A percentile compares a stretch with the other conserved stretches of the same genome.
phyloP scores from a whole-genome alignment of 768 basidiomycete species.

The Tylopilus rubrobrunneus region DNA sequence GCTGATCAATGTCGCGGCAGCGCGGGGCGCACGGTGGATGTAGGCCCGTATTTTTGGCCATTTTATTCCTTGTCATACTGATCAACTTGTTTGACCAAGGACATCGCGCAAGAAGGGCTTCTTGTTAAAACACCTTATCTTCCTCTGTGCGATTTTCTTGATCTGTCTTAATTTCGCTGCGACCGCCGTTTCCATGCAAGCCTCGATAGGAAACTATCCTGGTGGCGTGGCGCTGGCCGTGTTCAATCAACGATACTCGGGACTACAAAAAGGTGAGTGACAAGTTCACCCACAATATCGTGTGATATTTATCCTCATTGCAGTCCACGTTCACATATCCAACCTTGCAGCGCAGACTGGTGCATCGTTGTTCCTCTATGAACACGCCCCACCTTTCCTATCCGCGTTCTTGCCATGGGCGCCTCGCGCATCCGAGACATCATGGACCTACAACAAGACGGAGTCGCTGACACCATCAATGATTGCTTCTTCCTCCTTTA shows the following conservation, averaged over 20 bases:
- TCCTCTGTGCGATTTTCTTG: conserved; percentile 44
- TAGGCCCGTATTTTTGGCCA: conserved; percentile 35
- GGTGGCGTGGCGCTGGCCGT: conserved; percentile 69
- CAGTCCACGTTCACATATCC: conserved; percentile 72
- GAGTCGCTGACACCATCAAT: conserved; percentile 54
- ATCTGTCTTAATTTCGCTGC: conserved; percentile 50
- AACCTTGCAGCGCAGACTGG: conserved; percentile 89
- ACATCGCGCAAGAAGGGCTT: conserved; percentile 45
- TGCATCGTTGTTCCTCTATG: conserved; percentile 81
- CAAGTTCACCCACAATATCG: not conserved
- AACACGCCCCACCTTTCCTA: conserved; percentile 50
- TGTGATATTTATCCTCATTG: conserved; percentile 3
- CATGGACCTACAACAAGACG: conserved; percentile 81
- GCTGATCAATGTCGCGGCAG: conserved; percentile 73
- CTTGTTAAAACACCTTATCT: conserved; percentile 42
- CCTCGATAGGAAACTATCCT: conserved; percentile 82
- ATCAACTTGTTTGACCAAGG: conserved; percentile 29
- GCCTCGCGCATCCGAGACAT: conserved; percentile 3
- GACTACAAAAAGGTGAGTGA: conserved; percentile 29
- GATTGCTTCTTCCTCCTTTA: conserved; percentile 40
- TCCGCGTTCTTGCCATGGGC: conserved; percentile 10
- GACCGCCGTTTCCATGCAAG: conserved; percentile 49
- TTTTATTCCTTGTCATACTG: not conserved
- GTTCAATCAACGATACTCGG: conserved; percentile 53
- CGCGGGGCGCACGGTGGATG: conserved; percentile 61